phyloP scores from a whole-genome alignment of 495 filamentous ascomycete genomes.

The Astrothelium subdiscretum region DNA sequence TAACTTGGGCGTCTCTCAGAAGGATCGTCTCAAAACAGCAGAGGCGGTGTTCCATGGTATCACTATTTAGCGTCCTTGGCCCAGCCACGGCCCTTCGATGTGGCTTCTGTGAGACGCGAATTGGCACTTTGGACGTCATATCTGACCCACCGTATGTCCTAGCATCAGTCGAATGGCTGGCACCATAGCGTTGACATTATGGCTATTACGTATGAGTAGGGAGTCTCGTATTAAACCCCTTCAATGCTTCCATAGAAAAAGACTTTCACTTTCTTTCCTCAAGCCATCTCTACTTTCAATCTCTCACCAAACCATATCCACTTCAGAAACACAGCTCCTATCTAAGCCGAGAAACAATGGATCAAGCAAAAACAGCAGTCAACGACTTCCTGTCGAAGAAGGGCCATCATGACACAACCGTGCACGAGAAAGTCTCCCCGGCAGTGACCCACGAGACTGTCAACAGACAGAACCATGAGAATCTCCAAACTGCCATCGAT shows the following conservation, averaged over 20 bases:
- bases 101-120: not conserved
- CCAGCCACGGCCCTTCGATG: not conserved
- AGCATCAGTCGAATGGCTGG: not conserved
- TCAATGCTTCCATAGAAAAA: not conserved
- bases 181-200: not conserved
- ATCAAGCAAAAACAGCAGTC: slow-evolving; percentile 44
- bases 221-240: not conserved
- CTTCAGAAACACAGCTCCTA: not conserved
- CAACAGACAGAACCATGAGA: slow-evolving; percentile 40
- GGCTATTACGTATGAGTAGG: not conserved
- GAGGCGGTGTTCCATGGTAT: not conserved
- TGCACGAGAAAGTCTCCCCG: slow-evolving; percentile 49
- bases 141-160: not conserved
- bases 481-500: slow-evolving; percentile 45
- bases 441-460: slow-evolving; percentile 47
- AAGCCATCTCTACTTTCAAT: not conserved
- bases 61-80: not conserved
- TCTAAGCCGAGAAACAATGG: slow-evolving; percentile 32
- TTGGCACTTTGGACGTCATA: not conserved
- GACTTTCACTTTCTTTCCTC: not conserved
- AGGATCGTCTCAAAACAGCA: not conserved
- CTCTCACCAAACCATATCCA: not conserved
- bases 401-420: slow-evolving; percentile 50
- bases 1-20: too few relatives aligned
- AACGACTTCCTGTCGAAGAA: slow-evolving; percentile 41